Evolutionary conservation across 2,329 filamentous ascomycete genomes (phyloP), one percentile per base, ranked within the genome.

Genomic region (Alternaria burnsii): DNA sequence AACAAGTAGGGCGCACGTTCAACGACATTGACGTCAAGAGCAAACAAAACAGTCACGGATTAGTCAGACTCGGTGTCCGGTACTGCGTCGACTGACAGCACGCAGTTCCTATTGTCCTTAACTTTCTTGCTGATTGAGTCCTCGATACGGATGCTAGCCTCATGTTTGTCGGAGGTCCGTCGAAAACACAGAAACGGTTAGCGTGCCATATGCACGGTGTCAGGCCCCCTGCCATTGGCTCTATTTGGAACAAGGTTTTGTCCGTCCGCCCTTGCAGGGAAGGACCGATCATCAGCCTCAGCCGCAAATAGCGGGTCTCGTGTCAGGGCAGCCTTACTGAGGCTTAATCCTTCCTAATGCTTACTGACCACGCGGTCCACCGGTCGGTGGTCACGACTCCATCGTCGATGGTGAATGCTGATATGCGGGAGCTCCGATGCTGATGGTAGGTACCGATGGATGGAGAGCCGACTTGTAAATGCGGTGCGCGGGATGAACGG

Each of bases 141-240:
- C 34, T 5, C 11, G 8, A 50, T n/a, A 16, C 44, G 28, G 26
- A 5, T 42, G 40, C 40, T 10, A 12, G 11, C 9, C 14, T 36
- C 14, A 10, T 41, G 40, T 30, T 52, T 41, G 52, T 44, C 55
- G 55, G 55, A 58, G 36, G 28, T 46, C 55, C 55, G 55, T 41
- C 16, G 32, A 36, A 36, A 36, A 36, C 32, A 36, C 32, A 14
- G 32, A 36, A 36, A n/a, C 5, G 14, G 32, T 16, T 36, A 36
- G 14, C 28, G 32, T 12, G 32, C 32, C 38, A 4, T 36, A 2
- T n/a, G 16, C 18, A 11, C 2, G n/a, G 5, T 11, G 18, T 22
- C 1, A 42, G 11, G 18, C 18, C 40, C 8, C 8, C 40, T 6
- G 5, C 5, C n/a, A 20, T 20, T 11, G n/a, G 38, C n/a, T 20